Conservation (phyloP, 2,329 filamentous ascomycete genomes). For the Sarocladium strictum region DNA sequence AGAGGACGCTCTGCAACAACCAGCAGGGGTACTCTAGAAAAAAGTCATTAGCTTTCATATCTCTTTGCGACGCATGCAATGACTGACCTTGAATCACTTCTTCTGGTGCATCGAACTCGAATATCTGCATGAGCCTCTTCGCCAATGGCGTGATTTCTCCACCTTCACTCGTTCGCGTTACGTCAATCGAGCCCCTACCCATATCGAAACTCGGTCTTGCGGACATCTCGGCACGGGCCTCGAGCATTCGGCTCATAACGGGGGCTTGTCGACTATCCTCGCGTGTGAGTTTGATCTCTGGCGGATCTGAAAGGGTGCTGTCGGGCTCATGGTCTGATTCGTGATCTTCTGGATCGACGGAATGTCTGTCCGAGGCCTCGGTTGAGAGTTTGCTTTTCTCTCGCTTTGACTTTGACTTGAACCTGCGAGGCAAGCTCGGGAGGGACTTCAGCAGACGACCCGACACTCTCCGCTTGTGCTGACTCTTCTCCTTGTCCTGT, state of each 20-base stretch:
- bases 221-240: conserved; percentile 61
- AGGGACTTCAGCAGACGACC: conserved; percentile 63
- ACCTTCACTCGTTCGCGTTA: conserved; percentile 24
- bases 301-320: conserved; percentile 12
- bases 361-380: conserved; percentile 18
- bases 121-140: conserved; percentile 73
- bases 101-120: conserved; percentile 74
- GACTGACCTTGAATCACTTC: conserved; percentile 69
- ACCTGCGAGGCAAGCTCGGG: conserved; percentile 48
- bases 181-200: conserved; percentile 38
- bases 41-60: no score
- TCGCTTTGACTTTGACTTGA: conserved; percentile 36
- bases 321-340: conserved; percentile 21
- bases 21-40: conserved; percentile 81
- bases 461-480: conserved; percentile 54
- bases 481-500: conserved; percentile 21
- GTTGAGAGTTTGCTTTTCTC: conserved; percentile 34
- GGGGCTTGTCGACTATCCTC: conserved; percentile 52
- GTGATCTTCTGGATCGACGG: conserved; percentile 24
- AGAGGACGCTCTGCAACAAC: conserved; percentile 81
- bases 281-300: conserved; percentile 16
- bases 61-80: not conserved
- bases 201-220: conserved; percentile 52
- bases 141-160: conserved; percentile 56
- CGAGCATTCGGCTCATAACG: conserved; percentile 72